A percentile compares a stretch with the other conserved stretches of the same genome.
Conservation (phyloP, 139 green algal species). For the Chlamydomonas sp. region DNA sequence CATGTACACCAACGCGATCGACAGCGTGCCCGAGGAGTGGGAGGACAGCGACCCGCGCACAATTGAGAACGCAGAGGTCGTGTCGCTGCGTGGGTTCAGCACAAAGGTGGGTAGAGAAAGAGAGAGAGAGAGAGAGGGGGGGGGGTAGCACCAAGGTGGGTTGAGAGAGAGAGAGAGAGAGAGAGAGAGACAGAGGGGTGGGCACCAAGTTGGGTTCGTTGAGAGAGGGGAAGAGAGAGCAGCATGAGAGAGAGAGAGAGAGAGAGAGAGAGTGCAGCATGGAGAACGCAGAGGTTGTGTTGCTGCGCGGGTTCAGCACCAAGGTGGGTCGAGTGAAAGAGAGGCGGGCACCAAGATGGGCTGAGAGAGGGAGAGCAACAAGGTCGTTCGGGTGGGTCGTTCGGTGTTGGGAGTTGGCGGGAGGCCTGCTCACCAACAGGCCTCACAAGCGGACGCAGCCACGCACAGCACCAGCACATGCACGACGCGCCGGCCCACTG, state of each 20-base stretch:
- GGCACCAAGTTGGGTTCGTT: background rate
- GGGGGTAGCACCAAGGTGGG: background rate
- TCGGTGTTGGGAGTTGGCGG: background rate
- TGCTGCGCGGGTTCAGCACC: slow-evolving; percentile 85
- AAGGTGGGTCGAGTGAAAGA: slow-evolving; percentile 48
- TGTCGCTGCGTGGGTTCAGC: slow-evolving; percentile 84
- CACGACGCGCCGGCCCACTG: too few species aligned
- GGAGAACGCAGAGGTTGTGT: slow-evolving; percentile 61
- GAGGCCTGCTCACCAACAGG: background rate
- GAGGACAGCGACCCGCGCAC: slow-evolving; percentile 81
- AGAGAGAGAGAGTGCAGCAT: too few species aligned
- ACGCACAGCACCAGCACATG: too few species aligned
- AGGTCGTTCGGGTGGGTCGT: background rate
- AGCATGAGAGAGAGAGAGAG: too few species aligned
- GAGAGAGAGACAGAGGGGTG: background rate
- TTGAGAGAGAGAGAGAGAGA: background rate
- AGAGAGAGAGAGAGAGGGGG: background rate
- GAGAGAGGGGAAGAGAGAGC: too few species aligned
- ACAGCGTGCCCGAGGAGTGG: slow-evolving; percentile 74
- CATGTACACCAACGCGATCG: slow-evolving; percentile 74
- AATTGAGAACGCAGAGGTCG: slow-evolving; percentile 66
- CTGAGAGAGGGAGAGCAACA: background rate
- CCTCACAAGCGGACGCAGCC: background rate
- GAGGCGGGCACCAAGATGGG: background rate
- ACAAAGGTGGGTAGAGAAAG: slow-evolving; percentile 62